Base-by-base conservation (phyloP, 352 stramenopile genomes). In the Phytophthora sansomeana region DNA sequence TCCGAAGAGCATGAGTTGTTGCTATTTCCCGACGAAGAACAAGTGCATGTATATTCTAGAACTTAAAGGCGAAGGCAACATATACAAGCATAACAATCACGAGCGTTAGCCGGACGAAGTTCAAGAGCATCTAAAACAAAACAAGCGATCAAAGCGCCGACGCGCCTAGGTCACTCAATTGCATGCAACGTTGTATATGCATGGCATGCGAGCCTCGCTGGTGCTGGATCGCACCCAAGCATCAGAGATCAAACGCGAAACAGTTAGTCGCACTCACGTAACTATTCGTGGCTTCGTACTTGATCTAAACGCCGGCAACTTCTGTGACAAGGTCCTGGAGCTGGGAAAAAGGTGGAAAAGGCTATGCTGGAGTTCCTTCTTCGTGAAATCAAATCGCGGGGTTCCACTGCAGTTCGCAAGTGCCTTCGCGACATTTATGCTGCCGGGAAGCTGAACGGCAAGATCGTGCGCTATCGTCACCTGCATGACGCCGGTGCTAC, bases 1-100 rank as follows among this genome's bases (percentile, higher is more conserved):
- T 67, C 54, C 0, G 50, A 82, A 32, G 62, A 77, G 38, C 63
- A 80, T 8, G 54, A 58, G 0, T 80, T 9, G 0, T 77, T 62
- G 6, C 49, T 85, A 9, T 75, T 81, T 17, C 71, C 67, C 0
- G 58, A 72, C 5, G 19, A 6, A 0, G 48, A 63, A 60, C 8
- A 41, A 49, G 4, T 41, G 39, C 21, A 52, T 59, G 21, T 21
- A 67, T 28, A 35, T n/a, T 35, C 28, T 50, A 63, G 44, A 65
- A 38, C 11, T 36, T 52, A 64, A 52, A 16, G 4, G 57, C 10
- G 17, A 51, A 5, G 26, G 56, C 30, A 8, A n/a, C 4, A 24
- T 47, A 14, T 14, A 55, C 50, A 55, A 56, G 1, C 26, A 67
- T 55, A 21, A 19, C 0, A 5, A 47, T n/a, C n/a, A 56, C 14